Conservation (phyloP, 2,329 filamentous ascomycete genomes). For the Fusarium stilboides region DNA sequence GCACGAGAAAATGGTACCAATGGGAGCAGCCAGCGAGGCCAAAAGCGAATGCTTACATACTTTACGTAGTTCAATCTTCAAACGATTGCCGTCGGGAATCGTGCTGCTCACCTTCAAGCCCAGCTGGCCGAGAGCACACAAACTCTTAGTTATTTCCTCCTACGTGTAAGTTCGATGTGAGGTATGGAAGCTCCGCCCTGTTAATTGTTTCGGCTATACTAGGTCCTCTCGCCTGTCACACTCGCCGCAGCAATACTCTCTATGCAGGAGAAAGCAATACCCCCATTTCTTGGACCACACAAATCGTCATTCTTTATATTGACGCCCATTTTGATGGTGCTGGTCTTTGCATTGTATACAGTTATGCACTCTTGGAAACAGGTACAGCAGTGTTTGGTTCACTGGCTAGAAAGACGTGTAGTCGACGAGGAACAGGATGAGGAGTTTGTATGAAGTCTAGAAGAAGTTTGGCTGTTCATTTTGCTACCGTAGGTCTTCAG, state of each 20-base stretch:
- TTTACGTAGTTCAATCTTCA: background rate
- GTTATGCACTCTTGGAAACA: background rate
- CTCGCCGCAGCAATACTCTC: constrained; percentile 24
- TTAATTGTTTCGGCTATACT: fast-evolving
- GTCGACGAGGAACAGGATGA: too few relatives aligned
- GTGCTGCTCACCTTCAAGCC: background rate
- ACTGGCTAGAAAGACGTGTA: too few relatives aligned
- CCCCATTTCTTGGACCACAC: background rate
- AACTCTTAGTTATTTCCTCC: background rate
- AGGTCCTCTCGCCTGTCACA: constrained; percentile 1
- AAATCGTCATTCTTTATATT: constrained; percentile 9
- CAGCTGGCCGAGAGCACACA: background rate
- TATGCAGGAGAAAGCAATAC: constrained; percentile 32
- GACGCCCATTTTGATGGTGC: background rate
- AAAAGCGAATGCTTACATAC: background rate
- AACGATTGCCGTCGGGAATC: background rate
- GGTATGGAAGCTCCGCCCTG: too few relatives aligned
- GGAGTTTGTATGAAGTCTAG: too few relatives aligned
- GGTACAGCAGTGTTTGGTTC: too few relatives aligned
- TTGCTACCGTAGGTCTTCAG: too few relatives aligned
- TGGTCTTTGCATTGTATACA: background rate
- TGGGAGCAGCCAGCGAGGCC: too few relatives aligned
- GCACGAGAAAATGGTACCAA: constrained; percentile 2
- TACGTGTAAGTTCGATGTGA: background rate
- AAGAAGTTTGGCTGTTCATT: too few relatives aligned